Evolutionary conservation across 768 basidiomycete species (phyloP), one percentile per base, ranked within the genome.

Genomic region (Auricularia sp.): DNA sequence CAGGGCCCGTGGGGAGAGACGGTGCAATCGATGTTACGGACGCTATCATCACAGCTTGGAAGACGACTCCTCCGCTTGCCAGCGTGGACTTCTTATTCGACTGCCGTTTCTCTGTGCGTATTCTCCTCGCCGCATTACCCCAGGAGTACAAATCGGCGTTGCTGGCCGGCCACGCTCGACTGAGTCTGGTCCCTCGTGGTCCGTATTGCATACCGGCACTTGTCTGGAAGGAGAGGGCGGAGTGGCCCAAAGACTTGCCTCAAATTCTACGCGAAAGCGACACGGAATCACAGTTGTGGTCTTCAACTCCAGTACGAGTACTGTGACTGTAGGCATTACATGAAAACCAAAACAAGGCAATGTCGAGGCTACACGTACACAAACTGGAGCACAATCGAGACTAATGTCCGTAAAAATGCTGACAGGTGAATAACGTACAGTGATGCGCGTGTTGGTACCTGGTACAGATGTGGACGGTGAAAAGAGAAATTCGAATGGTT

Each of bases 1-100:
- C 86, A 1, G 66, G 62, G 6, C 34, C 59, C 11, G 43, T 29
- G 18, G 3, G 70, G 21, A 64, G 71, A 14, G 61, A 65, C 0
- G 65, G 75, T 42, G 72, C 71, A 1, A 67, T 82, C 18, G 67
- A 73, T 8, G 67, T 79, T n/a, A 78, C 66, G 12, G 36, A 69
- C 75, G 4, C 56, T 36, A 35, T 21, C 56, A 8, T 4, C 16
- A 59, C 23, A 12, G 29, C 29, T 14, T 35, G 21, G 11, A 16
- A 16, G 53, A 29, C 6, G 56, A 21, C 23, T 59, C 23, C 23
- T 29, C 12, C 14, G 18, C 47, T 12, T 16, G 18, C 29, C 29
- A 29, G 18, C 16, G 47, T 51, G 21, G 10, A 51, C 6, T 6
- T 34, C 18, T 18, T 59, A 18, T 59, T 59, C 34, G 56, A 59